Base-by-base conservation (phyloP, 495 filamentous ascomycete species). In the Lasiosphaeris hirsuta region DNA sequence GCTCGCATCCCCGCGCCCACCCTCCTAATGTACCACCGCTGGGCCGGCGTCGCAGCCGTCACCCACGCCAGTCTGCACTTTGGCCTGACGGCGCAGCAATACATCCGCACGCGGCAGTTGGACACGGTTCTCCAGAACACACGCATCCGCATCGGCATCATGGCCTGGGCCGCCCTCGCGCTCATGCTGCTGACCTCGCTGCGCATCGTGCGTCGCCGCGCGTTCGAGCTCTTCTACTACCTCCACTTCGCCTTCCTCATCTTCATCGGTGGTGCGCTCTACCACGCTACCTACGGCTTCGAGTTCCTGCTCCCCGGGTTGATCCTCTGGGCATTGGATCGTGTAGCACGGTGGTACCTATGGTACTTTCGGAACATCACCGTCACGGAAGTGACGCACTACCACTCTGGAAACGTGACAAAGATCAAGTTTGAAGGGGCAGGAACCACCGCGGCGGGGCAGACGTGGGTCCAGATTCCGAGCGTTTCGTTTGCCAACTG, bases 21-120 rank as follows among this genome's bases (percentile, higher is more conserved):
- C 19, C 52, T 54, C 11, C 52, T 54, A 3, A 46, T 36, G 40
- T 54, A 54, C 52, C 52, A 54, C 52, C 52, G 52, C 52, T 54
- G 52, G 52, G 52, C 52, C 3, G 52, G 52, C 52, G 33, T 54
- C 41, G 52, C 52, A 17, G 38, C 52, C 40, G 41, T 44, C 19
- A 41, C 11, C 6, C 52, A 54, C 41, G 52, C 39, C 9, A 54
- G 18, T 13, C 39, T 54, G 18, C 52, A 54, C 30, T 54, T 54
- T 14, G 52, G 52, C 9, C 52, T 54, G 13, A 54, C 52, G 10
- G 52, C 41, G 6, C 4, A 15, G 23, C 23, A 34, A 35, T 54
- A 54, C 40, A 17, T 54, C 19, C 18, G 11, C 10, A 45, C 40
- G 3, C 15, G 36, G 3, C 52, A 54, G 41, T 44, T 54, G 13